Base-by-base conservation (phyloP, 2,329 filamentous ascomycete species). In the Colletotrichum siamense region DNA sequence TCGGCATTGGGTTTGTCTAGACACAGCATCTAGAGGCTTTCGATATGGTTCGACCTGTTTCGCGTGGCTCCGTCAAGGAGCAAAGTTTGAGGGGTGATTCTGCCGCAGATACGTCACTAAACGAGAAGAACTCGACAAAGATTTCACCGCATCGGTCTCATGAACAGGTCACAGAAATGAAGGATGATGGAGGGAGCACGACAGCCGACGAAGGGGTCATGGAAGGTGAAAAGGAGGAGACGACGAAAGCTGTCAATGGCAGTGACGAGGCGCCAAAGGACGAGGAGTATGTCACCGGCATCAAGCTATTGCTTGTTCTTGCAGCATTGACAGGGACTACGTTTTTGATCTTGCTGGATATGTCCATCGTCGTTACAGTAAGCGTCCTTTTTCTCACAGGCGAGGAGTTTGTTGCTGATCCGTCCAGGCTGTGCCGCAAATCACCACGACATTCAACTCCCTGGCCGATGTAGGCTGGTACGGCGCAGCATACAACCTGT, bases 401-500 rank as follows among this genome's bases (percentile, higher is more conserved):
- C n/a, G 4, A 7, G 15, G 5, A 16, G 6, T 34, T 59, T 15
- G 65, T n/a, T 34, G 16, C 34, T 59, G 8, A 26, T 62, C 78
- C n/a, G 78, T 28, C 32, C 69, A 86, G 85, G 85, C 89, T 5
- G 85, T 89, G 69, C 89, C 89, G 1, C 82, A 83, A 65, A 91
- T 91, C 71, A 90, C 89, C 0, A 87, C 84, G 62, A 83, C 88
- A 24, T 89, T 90, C 80, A 86, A 90, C 72, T 87, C 88, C 15
- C 82, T 91, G 1, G 80, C 82, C 4, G 89, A 92, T 78, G 87
- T 91, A 16, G 90, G 89, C 49, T 92, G 90, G 90, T 91, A 91
- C 79, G 88, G 86, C 5, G 87, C 86, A 65, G 86, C 87, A 24
- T 90, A 89, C 78, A 86, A 87, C 39, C 82, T 91, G 49, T 82